These are phyloP conservation scores for Grigorovia transvaalensis DNA, from an alignment of 805 yeast species.

Conservation along the genomic window DNA sequence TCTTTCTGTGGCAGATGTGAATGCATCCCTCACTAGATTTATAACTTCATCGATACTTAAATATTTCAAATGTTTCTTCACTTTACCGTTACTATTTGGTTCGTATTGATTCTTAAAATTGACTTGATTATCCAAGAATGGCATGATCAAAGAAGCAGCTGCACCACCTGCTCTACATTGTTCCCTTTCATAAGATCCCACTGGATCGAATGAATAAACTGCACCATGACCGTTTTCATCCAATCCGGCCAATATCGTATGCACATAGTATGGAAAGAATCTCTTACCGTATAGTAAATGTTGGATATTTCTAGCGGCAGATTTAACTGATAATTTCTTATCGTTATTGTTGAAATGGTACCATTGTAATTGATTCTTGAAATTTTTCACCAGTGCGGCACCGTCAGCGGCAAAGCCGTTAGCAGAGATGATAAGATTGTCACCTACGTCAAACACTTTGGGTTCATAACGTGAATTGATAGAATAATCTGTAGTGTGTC, in stretches of 20 bases:
- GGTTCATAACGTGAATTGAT: conserved; percentile 91
- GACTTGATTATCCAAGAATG: conserved; percentile 95
- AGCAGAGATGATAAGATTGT: conserved; percentile 76
- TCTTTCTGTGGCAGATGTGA: conserved; percentile 93
- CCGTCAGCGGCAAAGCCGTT: conserved; percentile 97
- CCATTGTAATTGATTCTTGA: conserved; percentile 65
- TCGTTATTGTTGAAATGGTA: conserved; percentile 79
- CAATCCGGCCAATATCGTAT: conserved; percentile 88
- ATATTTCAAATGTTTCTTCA: conserved; percentile 50
- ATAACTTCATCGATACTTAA: conserved; percentile 77
- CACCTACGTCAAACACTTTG: conserved; percentile 82
- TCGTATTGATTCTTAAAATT: conserved; percentile 87
- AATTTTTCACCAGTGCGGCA: conserved; percentile 66
- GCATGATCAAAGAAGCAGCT: conserved; percentile 92
- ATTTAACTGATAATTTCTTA: conserved; percentile 51
- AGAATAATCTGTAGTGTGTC: conserved; percentile 88
- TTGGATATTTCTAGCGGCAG: conserved; percentile 87
- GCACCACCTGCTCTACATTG: conserved; percentile 98
- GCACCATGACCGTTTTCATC: conserved; percentile 85
- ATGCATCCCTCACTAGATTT: conserved; percentile 84
- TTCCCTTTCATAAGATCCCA: conserved; percentile 94
- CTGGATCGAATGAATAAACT: conserved; percentile 93
- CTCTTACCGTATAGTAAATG: conserved; percentile 86
- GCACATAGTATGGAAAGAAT: conserved; percentile 93
- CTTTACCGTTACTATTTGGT: conserved; percentile 63